These are phyloP conservation scores for Pelargonium australe DNA, from an alignment of 441 rosid species.

Conservation along the genomic window DNA sequence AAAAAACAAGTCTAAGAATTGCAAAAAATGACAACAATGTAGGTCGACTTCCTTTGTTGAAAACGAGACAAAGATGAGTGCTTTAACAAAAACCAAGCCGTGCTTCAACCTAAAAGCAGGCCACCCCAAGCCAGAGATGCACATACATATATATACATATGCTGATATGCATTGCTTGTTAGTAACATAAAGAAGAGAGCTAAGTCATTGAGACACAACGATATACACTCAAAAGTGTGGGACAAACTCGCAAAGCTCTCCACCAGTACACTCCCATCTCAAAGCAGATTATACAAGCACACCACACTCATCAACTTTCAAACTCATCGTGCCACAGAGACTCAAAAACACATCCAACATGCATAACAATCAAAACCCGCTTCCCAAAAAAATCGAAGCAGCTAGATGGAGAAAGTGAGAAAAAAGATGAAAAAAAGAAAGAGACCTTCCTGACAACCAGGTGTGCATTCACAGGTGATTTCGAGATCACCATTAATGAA, in stretches of 20 bases:
- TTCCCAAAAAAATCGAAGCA: slow-evolving; percentile 11
- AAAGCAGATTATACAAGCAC: slow-evolving; percentile 29
- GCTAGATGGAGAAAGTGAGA: not conserved
- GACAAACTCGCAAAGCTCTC: slow-evolving; percentile 15
- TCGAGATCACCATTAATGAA: slow-evolving; percentile 84
- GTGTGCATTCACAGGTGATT: slow-evolving; percentile 95
- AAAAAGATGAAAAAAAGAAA: slow-evolving; percentile 15
- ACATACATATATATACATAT: too few relatives aligned
- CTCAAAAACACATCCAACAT: slow-evolving; percentile 35
- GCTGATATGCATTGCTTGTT: slow-evolving; percentile 20
- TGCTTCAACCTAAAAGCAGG: slow-evolving; percentile 20
- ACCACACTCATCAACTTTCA: slow-evolving; percentile 44
- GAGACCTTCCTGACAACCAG: slow-evolving; percentile 98
- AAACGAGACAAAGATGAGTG: slow-evolving; percentile 11
- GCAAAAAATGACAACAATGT: slow-evolving; percentile 24
- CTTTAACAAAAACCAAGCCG: slow-evolving; percentile 18
- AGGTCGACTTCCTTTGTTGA: slow-evolving; percentile 12
- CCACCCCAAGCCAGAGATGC: slow-evolving; percentile 19
- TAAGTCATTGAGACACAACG: slow-evolving; percentile 43
- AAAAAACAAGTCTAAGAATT: slow-evolving; percentile 8
- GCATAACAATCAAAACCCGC: slow-evolving; percentile 54
- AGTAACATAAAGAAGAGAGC: slow-evolving; percentile 20
- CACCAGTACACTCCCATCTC: slow-evolving; percentile 14
- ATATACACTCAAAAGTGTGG: slow-evolving; percentile 46
- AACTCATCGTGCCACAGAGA: not conserved